Conservation (phyloP, 2,329 filamentous ascomycete species). For the Emydomyces testavorans region DNA sequence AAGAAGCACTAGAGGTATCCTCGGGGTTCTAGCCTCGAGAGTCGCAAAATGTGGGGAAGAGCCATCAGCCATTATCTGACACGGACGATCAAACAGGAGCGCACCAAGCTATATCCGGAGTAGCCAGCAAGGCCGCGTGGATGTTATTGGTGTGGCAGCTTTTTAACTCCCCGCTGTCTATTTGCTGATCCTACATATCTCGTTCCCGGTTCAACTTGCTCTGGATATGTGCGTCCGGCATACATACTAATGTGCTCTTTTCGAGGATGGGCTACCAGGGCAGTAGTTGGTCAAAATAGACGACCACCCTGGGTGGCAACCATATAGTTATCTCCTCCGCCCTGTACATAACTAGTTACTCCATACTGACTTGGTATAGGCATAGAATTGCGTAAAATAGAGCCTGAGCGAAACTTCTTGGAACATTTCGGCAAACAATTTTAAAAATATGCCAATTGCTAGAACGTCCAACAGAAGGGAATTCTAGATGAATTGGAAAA, state of each 20-base stretch:
- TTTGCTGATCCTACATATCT: background rate
- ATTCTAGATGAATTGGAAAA: too few species aligned
- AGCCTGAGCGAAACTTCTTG: too few species aligned
- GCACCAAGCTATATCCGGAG: constrained; percentile 5
- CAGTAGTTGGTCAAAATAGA: background rate
- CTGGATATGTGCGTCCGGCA: too few species aligned
- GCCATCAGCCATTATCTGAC: constrained; percentile 6
- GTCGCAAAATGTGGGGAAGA: constrained; percentile 1
- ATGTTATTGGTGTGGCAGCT: constrained; percentile 3
- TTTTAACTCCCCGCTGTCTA: constrained; percentile 4
- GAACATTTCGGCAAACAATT: too few species aligned
- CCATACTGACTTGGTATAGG: too few species aligned
- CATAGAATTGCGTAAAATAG: too few species aligned
- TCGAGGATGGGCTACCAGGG: too few species aligned
- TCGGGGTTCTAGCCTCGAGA: constrained; percentile 4
- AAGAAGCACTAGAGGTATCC: background rate
- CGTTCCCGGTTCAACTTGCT: background rate
- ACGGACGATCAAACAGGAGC: constrained; percentile 13
- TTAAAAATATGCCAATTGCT: too few species aligned
- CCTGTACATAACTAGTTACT: too few species aligned
- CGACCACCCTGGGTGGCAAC: background rate
- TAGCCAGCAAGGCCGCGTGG: constrained; percentile 1
- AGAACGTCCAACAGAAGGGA: too few species aligned
- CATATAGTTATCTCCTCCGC: too few species aligned
- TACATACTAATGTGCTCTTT: too few species aligned